phyloP scores from a whole-genome alignment of 305 asterid species.

The Fraxinus greggii region DNA sequence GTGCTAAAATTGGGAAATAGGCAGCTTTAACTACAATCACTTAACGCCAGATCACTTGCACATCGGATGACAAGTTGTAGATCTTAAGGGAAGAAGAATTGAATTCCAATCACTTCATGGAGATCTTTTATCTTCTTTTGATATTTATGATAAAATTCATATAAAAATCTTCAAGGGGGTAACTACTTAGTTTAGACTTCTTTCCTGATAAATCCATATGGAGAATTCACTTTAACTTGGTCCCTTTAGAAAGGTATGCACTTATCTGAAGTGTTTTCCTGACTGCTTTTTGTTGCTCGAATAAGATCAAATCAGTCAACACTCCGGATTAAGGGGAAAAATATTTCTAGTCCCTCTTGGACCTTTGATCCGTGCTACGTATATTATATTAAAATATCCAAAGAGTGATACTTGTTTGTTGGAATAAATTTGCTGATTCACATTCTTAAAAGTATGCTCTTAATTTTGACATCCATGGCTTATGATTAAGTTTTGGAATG shows the following conservation, averaged over 20 bases:
- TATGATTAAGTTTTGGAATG: background rate
- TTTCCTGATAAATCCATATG: background rate
- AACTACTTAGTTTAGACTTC: background rate
- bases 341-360: background rate
- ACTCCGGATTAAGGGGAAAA: background rate
- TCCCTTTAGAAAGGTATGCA: background rate
- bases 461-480: background rate
- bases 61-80: background rate
- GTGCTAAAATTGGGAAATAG: background rate
- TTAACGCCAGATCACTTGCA: background rate
- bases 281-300: background rate
- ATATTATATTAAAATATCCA: background rate
- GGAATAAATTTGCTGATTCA: background rate
- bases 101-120: background rate
- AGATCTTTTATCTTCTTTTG: background rate
- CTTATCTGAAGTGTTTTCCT: background rate
- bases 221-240: background rate
- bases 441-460: background rate
- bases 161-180: background rate
- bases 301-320: background rate
- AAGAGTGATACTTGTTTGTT: background rate
- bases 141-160: background rate
- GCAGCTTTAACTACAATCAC: background rate
- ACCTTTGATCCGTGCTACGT: background rate
- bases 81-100: background rate